These are phyloP conservation scores for Podospora australis DNA, from an alignment of 495 filamentous ascomycete species.

Conservation along the genomic window DNA sequence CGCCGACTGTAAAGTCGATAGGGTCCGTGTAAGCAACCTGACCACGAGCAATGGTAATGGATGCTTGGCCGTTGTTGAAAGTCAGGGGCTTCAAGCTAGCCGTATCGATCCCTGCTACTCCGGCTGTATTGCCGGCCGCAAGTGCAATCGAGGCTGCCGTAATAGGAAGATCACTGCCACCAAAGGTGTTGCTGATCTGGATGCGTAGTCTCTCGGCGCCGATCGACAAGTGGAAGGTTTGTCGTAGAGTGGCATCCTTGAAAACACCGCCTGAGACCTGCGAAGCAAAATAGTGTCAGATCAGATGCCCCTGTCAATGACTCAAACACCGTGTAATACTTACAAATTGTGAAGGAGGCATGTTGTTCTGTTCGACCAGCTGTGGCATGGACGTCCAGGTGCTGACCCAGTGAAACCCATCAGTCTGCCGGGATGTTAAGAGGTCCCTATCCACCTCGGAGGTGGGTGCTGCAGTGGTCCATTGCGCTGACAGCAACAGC, in stretches of 20 bases:
- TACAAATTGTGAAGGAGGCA: conserved; percentile 56
- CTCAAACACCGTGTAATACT: conserved; percentile 14
- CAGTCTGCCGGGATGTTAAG: conserved; percentile 1
- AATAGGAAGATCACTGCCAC: conserved; percentile 53
- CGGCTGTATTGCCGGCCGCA: conserved; percentile 43
- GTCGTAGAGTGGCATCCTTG: conserved; percentile 57
- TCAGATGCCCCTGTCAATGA: not conserved
- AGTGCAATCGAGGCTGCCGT: conserved; percentile 53
- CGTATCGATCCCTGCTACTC: conserved; percentile 46
- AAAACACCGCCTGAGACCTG: conserved; percentile 24
- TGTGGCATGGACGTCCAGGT: conserved; percentile 65
- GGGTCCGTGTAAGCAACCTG: conserved; percentile 59
- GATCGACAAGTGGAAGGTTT: conserved; percentile 57
- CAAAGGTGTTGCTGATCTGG: conserved; percentile 64
- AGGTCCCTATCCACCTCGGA: not conserved
- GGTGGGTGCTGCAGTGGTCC: conserved; percentile 5
- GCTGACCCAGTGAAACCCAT: conserved; percentile 51
- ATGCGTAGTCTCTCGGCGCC: conserved; percentile 51
- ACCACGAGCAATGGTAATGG: conserved; percentile 50
- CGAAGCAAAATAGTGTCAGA: not conserved
- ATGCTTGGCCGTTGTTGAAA: conserved; percentile 46
- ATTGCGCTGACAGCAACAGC: conserved; percentile 2
- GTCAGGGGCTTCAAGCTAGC: conserved; percentile 46
- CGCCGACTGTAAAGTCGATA: conserved; percentile 45
- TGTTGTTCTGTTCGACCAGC: conserved; percentile 54